Base-by-base conservation (phyloP, 352 stramenopile genomes). In the Detonula confervacea region DNA sequence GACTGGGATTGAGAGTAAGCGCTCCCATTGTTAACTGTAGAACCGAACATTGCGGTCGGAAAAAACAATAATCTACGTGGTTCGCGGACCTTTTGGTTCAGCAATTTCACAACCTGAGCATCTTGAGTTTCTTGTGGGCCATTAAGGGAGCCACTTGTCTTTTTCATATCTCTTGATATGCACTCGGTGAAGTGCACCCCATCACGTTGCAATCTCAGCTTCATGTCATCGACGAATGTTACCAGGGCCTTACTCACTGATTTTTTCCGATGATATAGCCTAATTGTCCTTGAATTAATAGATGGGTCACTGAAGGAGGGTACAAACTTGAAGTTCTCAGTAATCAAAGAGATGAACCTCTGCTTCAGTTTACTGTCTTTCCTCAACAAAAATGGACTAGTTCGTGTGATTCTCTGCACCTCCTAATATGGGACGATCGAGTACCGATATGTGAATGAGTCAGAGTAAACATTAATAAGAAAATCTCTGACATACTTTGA, bases 51-150 rank as follows among this genome's bases (percentile, higher is more conserved):
- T 9, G 3, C 3, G 30, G 30, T 37, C 8, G 30, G 30, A 52
- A n/a, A 52, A n/a, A 52, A 52, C 44, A 52, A 6, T 52, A 52
- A 24, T 52, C 4, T 52, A 6, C 4, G 44, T 24, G 44, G 44
- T 24, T 24, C 18, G 4, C 14, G 3, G 18, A 52, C 14, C 44
- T 52, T 52, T 52, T 52, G 30, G 44, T 52, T 52, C 44, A 52
- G 18, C 44, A 52, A 52, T 24, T 52, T 52, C 18, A 52, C 44
- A 52, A 52, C 44, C 44, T 52, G 14, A 24, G 44, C 44, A 52
- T 18, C 14, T 52, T 52, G 44, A 52, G 44, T 52, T 52, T 52
- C 12, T 52, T 24, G 44, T 12, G 16, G 14, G 44, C 44, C 6
- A 6, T 12, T 12, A 52, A 52, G 44, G 6, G 44, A 52, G 18